These are phyloP conservation scores for cucumber (Cucumis sativus) DNA, from an alignment of 306 rosid species.

Conservation along the genomic window DNA sequence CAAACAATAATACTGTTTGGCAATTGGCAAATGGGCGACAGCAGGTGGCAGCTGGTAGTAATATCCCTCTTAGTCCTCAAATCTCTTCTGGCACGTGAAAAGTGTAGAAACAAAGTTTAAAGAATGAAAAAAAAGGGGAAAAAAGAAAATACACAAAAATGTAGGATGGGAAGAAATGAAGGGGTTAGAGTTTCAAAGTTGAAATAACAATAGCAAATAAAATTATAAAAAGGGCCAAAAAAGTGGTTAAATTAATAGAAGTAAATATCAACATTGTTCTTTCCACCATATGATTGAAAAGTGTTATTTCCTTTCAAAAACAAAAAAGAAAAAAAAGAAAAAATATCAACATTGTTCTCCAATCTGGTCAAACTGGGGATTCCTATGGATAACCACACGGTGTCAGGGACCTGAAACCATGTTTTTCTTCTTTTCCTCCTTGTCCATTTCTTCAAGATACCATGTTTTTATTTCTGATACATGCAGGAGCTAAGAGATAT, in stretches of 20 bases:
- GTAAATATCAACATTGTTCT: neutral
- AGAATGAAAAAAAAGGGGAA: neutral
- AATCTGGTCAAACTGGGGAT: neutral
- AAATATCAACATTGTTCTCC: neutral
- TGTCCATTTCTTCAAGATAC: neutral
- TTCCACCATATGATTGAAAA: no score
- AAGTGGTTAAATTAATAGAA: neutral
- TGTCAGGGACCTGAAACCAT: neutral
- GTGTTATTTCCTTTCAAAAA: no score
- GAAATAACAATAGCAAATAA: neutral
- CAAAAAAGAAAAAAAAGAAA: no score
- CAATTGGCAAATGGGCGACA: neutral
- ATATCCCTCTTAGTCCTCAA: neutral
- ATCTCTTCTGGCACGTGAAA: neutral
- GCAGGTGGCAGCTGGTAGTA: neutral
- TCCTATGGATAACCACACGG: neutral
- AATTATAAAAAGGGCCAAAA: neutral
- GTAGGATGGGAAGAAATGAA: neutral
- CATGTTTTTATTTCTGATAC: neutral
- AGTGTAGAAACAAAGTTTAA: neutral
- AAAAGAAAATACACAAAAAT: neutral
- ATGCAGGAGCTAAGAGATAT: conserved; percentile 81
- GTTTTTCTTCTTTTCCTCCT: neutral
- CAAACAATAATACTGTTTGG: neutral
- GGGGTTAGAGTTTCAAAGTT: neutral